Base-by-base conservation (phyloP, 441 rosid genomes). In the Lepidium campestre region DNA sequence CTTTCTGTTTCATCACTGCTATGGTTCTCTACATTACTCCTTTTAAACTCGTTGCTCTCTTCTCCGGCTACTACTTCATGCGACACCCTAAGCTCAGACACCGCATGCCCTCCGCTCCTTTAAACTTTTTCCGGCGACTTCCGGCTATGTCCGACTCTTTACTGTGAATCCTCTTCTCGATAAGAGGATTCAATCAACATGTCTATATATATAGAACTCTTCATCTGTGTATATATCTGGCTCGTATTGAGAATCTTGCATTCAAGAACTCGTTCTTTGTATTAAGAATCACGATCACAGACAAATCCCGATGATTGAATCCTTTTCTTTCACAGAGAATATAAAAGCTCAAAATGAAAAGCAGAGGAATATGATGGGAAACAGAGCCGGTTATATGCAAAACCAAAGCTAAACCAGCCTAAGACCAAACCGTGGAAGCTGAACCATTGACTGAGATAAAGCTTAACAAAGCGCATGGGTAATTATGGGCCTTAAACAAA, bases 61-160 rank as follows among this genome's bases (percentile, higher is more conserved):
- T 74, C 31, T 78, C 57, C 13, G 99, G 96, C 5, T 66, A 75
- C 62, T 88, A 86, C 79, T 23, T 64, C 10, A 88, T 94, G 99
- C 81, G 99, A 74, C 99, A 94, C 72, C 99, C 99, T 2, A 86
- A 78, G 83, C 78, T 94, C 73, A 74, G 97, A 32, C 78, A 73
- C 46, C 83, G 73, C 70, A 68, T 75, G 13, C 99, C 99, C 10
- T 82, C 96, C 12, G 79, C 77, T 32, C 94, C 97, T 0, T n/a
- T 83, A 14, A 94, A 88, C 74, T 94, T 94, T 87, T 94, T 89
- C 85, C 83, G 90, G n/a, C 84, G 97, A 13, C 84, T 94, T 32
- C 97, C 97, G 2, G 89, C 96, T 10, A 84, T 77, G 78, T 74
- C 86, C 4, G 99, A 94, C 68, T 85, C 89, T 46, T 81, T 94